Evolutionary conservation across 1,284 basidiomycete species (phyloP), one percentile per base, ranked within the genome.

Genomic region (Ceratorhiza oryzae-sativae): DNA sequence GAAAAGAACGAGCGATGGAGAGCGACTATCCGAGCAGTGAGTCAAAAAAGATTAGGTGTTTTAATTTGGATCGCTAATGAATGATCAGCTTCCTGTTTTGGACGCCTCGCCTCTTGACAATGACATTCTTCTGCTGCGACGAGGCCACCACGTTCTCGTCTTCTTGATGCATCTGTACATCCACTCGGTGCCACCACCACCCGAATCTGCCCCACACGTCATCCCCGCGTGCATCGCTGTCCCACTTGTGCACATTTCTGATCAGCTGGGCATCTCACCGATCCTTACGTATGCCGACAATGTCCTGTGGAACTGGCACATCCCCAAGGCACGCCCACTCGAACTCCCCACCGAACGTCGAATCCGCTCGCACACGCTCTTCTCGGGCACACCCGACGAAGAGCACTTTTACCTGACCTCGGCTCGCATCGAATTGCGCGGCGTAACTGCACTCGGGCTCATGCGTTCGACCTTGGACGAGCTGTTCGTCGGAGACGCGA

Each of bases 381-480:
- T 98, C 81, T 96, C 94, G 0, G 87, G 86, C 25, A 92, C 92
- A 0, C 80, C 79, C n/a, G 93, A 94, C 73, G 96, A 98, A 79
- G 86, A 89, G 67, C 92, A 93, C 75, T 98, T 98, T 79, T 98
- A 92, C 82, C 85, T 95, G 63, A 87, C 90, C 25, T 95, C 94
- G 0, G 88, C 94, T 0, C 87, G 93, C n/a, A 94, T 97, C 79
- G 97, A 98, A 81, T 85, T 97, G 4, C 87, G 88, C n/a, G 96
- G 95, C 5, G 94, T 94, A 0, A 86, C 90, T 42, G 94, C 92
- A 0, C 87, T 98, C 5, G 86, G 88, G 25, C 83, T 97, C 72
- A 97, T 98, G 94, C 88, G 92, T 1, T 83, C 86, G 5, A 93
- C 88, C 3, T 89, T 98, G 84, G 95, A 98, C 83, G 96, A 98